Conservation (phyloP, 2,329 filamentous ascomycete species). For the Fusarium multiceps region DNA sequence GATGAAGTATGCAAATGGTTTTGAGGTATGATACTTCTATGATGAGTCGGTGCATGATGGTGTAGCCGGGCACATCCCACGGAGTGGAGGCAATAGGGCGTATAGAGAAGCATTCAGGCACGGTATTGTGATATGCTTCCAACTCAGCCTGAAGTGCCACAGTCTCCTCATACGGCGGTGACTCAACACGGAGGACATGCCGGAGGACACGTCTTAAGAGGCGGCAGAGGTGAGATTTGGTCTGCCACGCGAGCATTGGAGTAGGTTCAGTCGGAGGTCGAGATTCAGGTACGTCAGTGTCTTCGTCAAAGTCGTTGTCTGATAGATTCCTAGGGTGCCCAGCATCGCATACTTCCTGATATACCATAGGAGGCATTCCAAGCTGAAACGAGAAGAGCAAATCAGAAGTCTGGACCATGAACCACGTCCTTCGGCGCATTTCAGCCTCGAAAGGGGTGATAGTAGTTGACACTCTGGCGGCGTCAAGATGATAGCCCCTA, state of each 20-base stretch:
- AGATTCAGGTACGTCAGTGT: slow-evolving; percentile 55
- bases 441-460: slow-evolving; percentile 63
- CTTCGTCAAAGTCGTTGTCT: slow-evolving; percentile 65
- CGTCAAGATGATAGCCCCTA: slow-evolving; percentile 64
- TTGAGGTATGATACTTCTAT: slow-evolving; percentile 62
- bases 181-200: slow-evolving; percentile 53
- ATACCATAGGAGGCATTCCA: slow-evolving; percentile 63
- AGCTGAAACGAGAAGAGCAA: slow-evolving; percentile 63
- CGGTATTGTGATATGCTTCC: slow-evolving; percentile 49
- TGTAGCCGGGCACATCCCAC: slow-evolving; percentile 57
- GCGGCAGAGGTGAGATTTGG: slow-evolving; percentile 57
- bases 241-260: slow-evolving; percentile 56
- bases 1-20: slow-evolving; percentile 62
- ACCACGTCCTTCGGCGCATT: slow-evolving; percentile 63
- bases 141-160: slow-evolving; percentile 55
- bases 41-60: slow-evolving; percentile 62
- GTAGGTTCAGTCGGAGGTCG: slow-evolving; percentile 58
- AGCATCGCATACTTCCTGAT: slow-evolving; percentile 60
- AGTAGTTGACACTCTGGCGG: slow-evolving; percentile 53
- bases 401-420: slow-evolving; percentile 60
- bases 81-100: slow-evolving; percentile 56
- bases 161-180: slow-evolving; percentile 51
- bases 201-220: slow-evolving; percentile 58
- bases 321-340: slow-evolving; percentile 58
- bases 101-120: slow-evolving; percentile 56